These are phyloP conservation scores for Yarrowia hollandica DNA, from an alignment of 805 yeast genomes.

Conservation along the genomic window DNA sequence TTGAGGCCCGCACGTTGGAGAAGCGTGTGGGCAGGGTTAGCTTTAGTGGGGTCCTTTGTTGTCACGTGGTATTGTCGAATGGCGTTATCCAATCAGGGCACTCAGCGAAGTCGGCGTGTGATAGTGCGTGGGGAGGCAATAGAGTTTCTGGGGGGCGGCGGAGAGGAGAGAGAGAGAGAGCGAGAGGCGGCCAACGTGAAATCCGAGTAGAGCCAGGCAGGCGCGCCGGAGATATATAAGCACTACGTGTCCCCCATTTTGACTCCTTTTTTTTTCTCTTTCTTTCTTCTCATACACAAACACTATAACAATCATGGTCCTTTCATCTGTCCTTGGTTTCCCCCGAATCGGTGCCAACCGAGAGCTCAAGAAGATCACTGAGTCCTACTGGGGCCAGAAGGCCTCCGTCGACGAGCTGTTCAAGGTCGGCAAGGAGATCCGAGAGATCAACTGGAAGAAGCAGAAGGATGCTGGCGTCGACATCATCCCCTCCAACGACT, in stretches of 20 bases:
- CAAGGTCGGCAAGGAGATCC: slow-evolving; percentile 90
- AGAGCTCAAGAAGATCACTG: slow-evolving; percentile 98
- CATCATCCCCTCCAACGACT: slow-evolving; percentile 94
- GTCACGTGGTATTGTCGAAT: slow-evolving; percentile 19
- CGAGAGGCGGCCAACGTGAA: slow-evolving; percentile 21
- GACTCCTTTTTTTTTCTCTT: background rate
- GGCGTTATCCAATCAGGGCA: slow-evolving; percentile 7
- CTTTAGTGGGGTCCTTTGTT: slow-evolving; percentile 11
- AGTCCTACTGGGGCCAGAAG: slow-evolving; percentile 98
- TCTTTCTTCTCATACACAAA: background rate
- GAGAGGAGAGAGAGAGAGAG: too few relatives aligned
- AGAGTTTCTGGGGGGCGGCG: slow-evolving; percentile 8
- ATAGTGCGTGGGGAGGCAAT: slow-evolving; percentile 2
- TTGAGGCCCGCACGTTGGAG: background rate
- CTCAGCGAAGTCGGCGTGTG: slow-evolving; percentile 27
- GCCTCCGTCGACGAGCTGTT: slow-evolving; percentile 80
- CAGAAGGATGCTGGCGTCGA: slow-evolving; percentile 98
- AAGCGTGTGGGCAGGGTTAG: background rate
- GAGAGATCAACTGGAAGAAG: slow-evolving; percentile 96
- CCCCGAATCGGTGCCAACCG: slow-evolving; percentile 99
- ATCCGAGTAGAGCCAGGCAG: slow-evolving; percentile 13
- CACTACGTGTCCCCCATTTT: background rate
- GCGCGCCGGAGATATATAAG: slow-evolving; percentile 15
- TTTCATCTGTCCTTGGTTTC: slow-evolving; percentile 97
- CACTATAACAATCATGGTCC: slow-evolving; percentile 64